Base-by-base conservation (phyloP, 805 yeast species). In the Schwanniomyces yamadae region DNA sequence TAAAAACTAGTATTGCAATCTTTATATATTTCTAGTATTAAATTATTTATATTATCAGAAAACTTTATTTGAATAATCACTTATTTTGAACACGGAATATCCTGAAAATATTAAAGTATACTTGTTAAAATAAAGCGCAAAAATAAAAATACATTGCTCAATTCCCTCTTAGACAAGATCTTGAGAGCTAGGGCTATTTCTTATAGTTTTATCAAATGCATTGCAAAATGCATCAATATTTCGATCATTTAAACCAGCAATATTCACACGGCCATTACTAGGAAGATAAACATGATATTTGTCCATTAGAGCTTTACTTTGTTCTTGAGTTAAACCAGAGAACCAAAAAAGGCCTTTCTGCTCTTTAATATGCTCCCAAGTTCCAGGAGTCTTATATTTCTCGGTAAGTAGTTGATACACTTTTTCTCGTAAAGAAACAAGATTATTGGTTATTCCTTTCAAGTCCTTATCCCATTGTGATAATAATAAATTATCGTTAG, bases 301-400 rank as follows among this genome's bases (percentile, higher is more conserved):
- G 20, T 48, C 50, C 4, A 44, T 42, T 44, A 61, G 49, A 27
- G 38, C 43, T 11, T 39, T 37, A 29, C 49, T 48, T 36, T 61
- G 66, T 31, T 44, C 46, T 9, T 41, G 38, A 4, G 54, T 45
- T 41, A 61, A 50, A 8, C 64, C 63, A 3, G 62, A 47, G 46
- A 25, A 59, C 65, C 65, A 61, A 45, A 61, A 61, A 39, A 61
- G 48, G 1, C 67, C 66, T 24, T 50, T 48, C 37, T 53, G 62
- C 21, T 40, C 34, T 15, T 50, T 22, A n/a, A 57, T 44, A 18
- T 49, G 46, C 5, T 41, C 49, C 65, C 66, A 61, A 32, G 47
- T 39, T 5, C 66, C 66, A 0, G 66, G 66, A 6, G 65, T 59
- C 12, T 46, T 34, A 47, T 50, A 49, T 39, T 46, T 47, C 17